Evolutionary conservation across 2,329 filamentous ascomycete species (phyloP), one percentile per base, ranked within the genome.

Genomic region (Metarhizium humberi): DNA sequence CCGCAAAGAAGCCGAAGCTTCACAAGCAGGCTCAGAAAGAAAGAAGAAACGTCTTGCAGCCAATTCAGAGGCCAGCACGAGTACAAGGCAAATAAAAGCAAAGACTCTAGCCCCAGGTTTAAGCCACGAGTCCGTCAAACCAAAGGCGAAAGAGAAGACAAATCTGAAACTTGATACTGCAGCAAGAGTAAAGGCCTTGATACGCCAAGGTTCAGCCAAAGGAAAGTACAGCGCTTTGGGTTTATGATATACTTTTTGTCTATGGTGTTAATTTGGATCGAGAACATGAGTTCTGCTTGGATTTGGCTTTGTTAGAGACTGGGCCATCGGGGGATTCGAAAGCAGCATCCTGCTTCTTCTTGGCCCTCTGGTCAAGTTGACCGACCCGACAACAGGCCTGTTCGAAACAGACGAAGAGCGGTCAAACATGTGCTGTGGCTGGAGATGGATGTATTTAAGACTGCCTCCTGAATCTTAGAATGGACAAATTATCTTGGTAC

Each of bases 1-100:
- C 60, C 74, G 74, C 57, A 75, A 69, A 58, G 72, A 78, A 56
- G 75, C 75, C 8, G 74, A 75, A 56, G 64, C 66, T n/a, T 63
- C 62, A 29, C 63, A 64, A 43, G 62, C 62, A 16, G 62, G 64
- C 36, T 61, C 56, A 2, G 62, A 64, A 54, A 63, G 53, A 57
- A 67, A 64, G 56, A 62, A 56, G 47, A 63, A 58, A 56, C 61
- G 61, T n/a, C 57, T 60, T 32, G 61, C 62, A 51, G 56, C 57
- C 20, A 57, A 57, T 46, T 55, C 57, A 20, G 58, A 59, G 32
- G 40, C 16, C 11, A 6, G 20, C 10, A 20, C 18, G 34, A 13
- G 46, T 10, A 43, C 45, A 6, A 42, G 7, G 14, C 29, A 32
- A 42, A 10, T 16, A 13, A 43, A 36, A 11, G 16, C 25, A 36